phyloP scores from a whole-genome alignment of 2,329 filamentous ascomycete species.

The Fusarium stilboides region DNA sequence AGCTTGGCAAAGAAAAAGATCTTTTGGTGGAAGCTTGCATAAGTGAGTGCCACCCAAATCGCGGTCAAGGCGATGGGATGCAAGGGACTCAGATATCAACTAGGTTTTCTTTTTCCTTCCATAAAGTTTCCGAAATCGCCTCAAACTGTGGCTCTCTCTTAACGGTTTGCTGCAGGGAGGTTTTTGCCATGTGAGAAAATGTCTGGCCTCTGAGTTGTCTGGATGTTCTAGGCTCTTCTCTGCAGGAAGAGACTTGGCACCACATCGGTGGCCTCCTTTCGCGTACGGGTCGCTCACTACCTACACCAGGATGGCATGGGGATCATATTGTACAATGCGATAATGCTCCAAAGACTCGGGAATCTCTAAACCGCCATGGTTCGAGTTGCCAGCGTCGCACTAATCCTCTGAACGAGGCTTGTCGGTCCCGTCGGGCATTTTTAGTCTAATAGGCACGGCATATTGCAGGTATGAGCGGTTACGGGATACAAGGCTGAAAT shows the following conservation, averaged over 20 bases:
- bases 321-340: constrained; percentile 4
- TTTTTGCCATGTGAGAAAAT: constrained; percentile 13
- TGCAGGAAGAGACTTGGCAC: not conserved
- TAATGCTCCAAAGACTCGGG: constrained; percentile 9
- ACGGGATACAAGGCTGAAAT: constrained; percentile 30
- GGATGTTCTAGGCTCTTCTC: constrained; percentile 21
- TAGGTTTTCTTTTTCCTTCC: constrained; percentile 12
- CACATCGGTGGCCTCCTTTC: constrained; percentile 1
- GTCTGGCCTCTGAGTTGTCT: constrained; percentile 15
- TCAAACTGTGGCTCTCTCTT: not conserved
- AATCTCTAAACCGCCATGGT: constrained; percentile 13
- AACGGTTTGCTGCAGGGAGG: constrained; percentile 21
- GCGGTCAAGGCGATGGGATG: constrained; percentile 29
- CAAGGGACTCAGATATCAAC: constrained; percentile 7
- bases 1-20: constrained; percentile 29
- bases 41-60: constrained; percentile 17
- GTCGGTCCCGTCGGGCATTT: constrained; percentile 39
- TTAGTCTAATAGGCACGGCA: constrained; percentile 9
- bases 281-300: not conserved
- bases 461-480: constrained; percentile 7
- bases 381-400: constrained; percentile 39
- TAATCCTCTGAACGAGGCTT: constrained; percentile 15
- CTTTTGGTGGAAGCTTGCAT: constrained; percentile 13
- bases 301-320: constrained; percentile 14
- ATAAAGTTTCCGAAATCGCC: constrained; percentile 9